phyloP scores from a whole-genome alignment of 23 red algal species.

The Pyropia haitanensis region DNA sequence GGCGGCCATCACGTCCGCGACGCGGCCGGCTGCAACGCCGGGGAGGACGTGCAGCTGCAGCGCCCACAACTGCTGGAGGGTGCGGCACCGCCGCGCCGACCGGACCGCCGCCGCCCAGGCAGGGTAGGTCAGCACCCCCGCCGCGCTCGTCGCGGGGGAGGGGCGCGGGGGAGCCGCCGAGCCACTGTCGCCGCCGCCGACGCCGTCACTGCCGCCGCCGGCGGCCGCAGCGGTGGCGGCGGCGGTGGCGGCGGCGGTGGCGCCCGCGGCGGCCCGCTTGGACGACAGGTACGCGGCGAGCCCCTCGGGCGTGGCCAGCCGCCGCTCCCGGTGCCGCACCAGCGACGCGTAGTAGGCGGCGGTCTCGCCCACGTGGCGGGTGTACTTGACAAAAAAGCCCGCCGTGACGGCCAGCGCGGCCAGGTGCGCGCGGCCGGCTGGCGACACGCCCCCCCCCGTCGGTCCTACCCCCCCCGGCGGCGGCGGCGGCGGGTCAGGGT shows the following conservation, averaged over 20 bases:
- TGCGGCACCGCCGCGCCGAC: neutral
- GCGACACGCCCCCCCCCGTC: neutral
- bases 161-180: no score
- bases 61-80: slow-evolving; percentile 39
- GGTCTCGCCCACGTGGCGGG: slow-evolving; percentile 30
- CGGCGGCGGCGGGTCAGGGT: slow-evolving; percentile 8
- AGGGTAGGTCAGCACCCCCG: slow-evolving; percentile 14
- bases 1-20: slow-evolving; percentile 11
- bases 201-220: no score
- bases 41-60: slow-evolving; percentile 28
- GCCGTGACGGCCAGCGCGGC: slow-evolving; percentile 37
- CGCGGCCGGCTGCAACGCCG: slow-evolving; percentile 10
- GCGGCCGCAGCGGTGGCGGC: no score
- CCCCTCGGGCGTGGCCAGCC: neutral
- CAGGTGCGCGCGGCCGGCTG: slow-evolving; percentile 7
- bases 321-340: slow-evolving; percentile 7
- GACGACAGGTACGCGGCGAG: no score
- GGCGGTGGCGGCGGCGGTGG: no score
- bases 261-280: no score
- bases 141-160: neutral
- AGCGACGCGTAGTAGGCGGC: slow-evolving; percentile 29
- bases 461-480: neutral
- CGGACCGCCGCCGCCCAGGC: slow-evolving; percentile 15
- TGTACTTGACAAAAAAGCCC: slow-evolving; percentile 49
- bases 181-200: no score